Evolutionary conservation across 306 rosid species (phyloP).

Genomic region (Boehmeria nivea): DNA sequence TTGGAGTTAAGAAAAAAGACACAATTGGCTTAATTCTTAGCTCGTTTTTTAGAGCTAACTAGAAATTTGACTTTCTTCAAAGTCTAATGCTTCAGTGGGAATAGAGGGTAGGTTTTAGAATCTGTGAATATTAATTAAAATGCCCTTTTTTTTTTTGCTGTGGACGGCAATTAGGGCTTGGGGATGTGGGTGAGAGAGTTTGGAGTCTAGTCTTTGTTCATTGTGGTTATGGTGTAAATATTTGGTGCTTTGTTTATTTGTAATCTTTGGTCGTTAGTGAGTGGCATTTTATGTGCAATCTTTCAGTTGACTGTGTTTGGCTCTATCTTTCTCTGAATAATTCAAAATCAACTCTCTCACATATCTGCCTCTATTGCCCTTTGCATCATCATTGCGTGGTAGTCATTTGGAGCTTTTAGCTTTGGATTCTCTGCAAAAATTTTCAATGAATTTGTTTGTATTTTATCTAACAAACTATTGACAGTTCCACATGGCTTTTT

Average conservation of each 20-base stretch:
- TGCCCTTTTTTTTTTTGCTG: conserved; percentile 13
- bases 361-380: too few relatives aligned
- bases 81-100: conserved; percentile 11
- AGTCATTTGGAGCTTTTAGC: too few relatives aligned
- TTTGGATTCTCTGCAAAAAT: too few relatives aligned
- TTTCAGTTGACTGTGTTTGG: too few relatives aligned
- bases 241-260: conserved; percentile 2
- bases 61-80: conserved; percentile 16
- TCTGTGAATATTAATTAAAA: conserved; percentile 26
- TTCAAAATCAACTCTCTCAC: too few relatives aligned
- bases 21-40: conserved; percentile 45
- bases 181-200: background rate
- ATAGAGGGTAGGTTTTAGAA: conserved; percentile 24
- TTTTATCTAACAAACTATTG: too few relatives aligned
- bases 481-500: too few relatives aligned
- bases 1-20: conserved; percentile 15
- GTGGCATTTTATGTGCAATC: conserved; percentile 15
- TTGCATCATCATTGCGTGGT: too few relatives aligned
- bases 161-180: conserved; percentile 8
- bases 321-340: too few relatives aligned
- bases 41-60: conserved; percentile 48
- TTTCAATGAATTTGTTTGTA: too few relatives aligned
- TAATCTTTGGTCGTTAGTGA: conserved; percentile 14
- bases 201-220: too few relatives aligned
- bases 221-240: conserved; percentile 18